phyloP scores from a whole-genome alignment of 495 filamentous ascomycete species.

The Penicillium canariense region DNA sequence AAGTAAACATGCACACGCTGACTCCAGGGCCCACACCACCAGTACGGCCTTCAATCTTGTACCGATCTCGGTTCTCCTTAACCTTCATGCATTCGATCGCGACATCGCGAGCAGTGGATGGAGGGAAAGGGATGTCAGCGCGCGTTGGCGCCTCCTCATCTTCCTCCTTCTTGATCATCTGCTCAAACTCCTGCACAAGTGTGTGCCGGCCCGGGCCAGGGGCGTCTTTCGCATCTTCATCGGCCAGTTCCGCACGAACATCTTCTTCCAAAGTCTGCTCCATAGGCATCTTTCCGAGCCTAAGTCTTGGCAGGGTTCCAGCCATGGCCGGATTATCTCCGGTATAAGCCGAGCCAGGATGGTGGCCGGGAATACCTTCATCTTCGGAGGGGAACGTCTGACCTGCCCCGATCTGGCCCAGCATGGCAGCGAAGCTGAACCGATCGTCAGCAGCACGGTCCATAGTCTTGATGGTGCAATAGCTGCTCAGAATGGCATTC shows the following conservation, averaged over 20 bases:
- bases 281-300: slow-evolving; percentile 75
- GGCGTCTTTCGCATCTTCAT: slow-evolving; percentile 71
- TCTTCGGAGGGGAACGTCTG: slow-evolving; percentile 74
- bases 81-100: slow-evolving; percentile 92
- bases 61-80: slow-evolving; percentile 88
- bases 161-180: slow-evolving; percentile 86
- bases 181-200: slow-evolving; percentile 75
- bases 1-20: slow-evolving; percentile 93
- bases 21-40: slow-evolving; percentile 77
- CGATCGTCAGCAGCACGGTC: slow-evolving; percentile 73
- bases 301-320: slow-evolving; percentile 55
- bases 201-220: slow-evolving; percentile 61
- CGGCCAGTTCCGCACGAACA: slow-evolving; percentile 76
- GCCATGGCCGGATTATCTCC: slow-evolving; percentile 59
- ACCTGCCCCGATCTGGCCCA: slow-evolving; percentile 59
- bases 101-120: slow-evolving; percentile 82
- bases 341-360: slow-evolving; percentile 77
- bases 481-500: slow-evolving; percentile 68
- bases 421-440: slow-evolving; percentile 76
- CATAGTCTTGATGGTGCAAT: slow-evolving; percentile 68
- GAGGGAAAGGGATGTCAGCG: slow-evolving; percentile 76
- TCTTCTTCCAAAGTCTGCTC: slow-evolving; percentile 76
- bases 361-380: slow-evolving; percentile 90
- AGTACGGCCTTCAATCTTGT: slow-evolving; percentile 74
- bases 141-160: slow-evolving; percentile 77